Evolutionary conservation across 345 rosid genomes (phyloP).

Genomic region (Ceriops tagal): DNA sequence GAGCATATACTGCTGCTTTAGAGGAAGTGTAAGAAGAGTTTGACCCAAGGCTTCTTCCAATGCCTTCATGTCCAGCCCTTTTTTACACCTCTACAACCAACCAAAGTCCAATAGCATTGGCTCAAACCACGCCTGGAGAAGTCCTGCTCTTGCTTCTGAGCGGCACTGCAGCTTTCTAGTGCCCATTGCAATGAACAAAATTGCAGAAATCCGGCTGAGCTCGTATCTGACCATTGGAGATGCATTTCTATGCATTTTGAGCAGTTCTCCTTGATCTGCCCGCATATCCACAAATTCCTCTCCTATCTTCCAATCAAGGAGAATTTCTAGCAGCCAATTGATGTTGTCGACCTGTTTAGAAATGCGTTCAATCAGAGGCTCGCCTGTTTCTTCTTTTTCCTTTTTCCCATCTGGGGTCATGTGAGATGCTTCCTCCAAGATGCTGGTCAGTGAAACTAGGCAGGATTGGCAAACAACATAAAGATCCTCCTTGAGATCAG

Average conservation of each 20-base stretch:
- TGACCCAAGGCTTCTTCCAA: conserved; percentile 95
- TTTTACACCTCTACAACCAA: conserved; percentile 86
- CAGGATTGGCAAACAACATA: conserved; percentile 53
- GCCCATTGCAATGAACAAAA: conserved; percentile 72
- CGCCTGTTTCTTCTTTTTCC: conserved; percentile 31
- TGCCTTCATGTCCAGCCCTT: conserved; percentile 72
- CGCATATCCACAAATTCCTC: conserved; percentile 82
- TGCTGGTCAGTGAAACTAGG: conserved; percentile 42
- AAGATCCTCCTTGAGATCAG: conserved; percentile 63
- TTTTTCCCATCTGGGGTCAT: conserved; percentile 17
- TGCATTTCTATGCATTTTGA: conserved; percentile 52
- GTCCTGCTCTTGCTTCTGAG: conserved; percentile 55
- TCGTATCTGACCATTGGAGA: conserved; percentile 92
- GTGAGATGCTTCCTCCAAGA: conserved; percentile 54
- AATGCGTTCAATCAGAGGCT: conserved; percentile 64
- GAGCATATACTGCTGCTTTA: conserved; percentile 59
- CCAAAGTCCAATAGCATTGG: conserved; percentile 89
- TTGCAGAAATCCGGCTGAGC: conserved; percentile 76
- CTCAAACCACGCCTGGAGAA: conserved; percentile 65
- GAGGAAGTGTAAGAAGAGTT: conserved; percentile 69
- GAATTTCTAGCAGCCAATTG: conserved; percentile 77
- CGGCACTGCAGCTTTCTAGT: conserved; percentile 73
- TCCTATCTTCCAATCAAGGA: conserved; percentile 72
- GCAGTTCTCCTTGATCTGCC: conserved; percentile 53
- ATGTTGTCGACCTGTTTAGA: conserved; percentile 81